Base-by-base conservation (phyloP, 2,329 filamentous ascomycete species). In the Penicillium freii region DNA sequence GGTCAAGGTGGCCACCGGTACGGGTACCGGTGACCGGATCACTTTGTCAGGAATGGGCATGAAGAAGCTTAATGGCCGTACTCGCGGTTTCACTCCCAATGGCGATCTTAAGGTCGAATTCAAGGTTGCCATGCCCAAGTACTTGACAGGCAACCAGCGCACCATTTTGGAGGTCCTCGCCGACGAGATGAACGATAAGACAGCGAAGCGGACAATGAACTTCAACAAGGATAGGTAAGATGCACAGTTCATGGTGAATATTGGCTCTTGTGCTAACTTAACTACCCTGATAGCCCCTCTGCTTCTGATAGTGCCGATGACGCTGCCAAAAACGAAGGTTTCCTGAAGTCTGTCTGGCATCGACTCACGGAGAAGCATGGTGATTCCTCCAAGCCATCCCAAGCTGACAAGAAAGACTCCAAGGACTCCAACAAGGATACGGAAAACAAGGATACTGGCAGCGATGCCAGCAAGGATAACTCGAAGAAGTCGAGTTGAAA, bases 71-170 rank as follows among this genome's bases (percentile, higher is more conserved):
- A 82, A 84, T 60, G 81, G 83, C 19, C 83, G 91, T 47, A 47
- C 63, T 6, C 83, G 87, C 55, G 84, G 82, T 33, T 72, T 71
- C 53, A 69, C 62, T 33, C 83, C 82, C 39, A 84, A 82, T 31
- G 94, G 94, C 62, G 94, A 99, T 71, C 78, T 99, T 59, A 88
- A 86, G 72, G 92, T 99, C 7, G 93, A 99, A 74, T 99, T 96
- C 83, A 91, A 91, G 74, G 90, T 99, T 45, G 80, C 84, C 54
- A 96, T 97, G 91, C 94, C 94, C 45, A 97, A 96, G 78, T 97
- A 93, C 69, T 81, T 99, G 63, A 91, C 84, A 54, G 84, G 89
- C 45, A 97, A 96, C 77, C 92, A 99, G 79, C 84, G 94, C 53
- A 95, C 91, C 0, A 89, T 99, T 58, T 78, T 96, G 44, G 94